phyloP scores from a whole-genome alignment of 2,329 filamentous ascomycete genomes.

The Calonectria montana region DNA sequence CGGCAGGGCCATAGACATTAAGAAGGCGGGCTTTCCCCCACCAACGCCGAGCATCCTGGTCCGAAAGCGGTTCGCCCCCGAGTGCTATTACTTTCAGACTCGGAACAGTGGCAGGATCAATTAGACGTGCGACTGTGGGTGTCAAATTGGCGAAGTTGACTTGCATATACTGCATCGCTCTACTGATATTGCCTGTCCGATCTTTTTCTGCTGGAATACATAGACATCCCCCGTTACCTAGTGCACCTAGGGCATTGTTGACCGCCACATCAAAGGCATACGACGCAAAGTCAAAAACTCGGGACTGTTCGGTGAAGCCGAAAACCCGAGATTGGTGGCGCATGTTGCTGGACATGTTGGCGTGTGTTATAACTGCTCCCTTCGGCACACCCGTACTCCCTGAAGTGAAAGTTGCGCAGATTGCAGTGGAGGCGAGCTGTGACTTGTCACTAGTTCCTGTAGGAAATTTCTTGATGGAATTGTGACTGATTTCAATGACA shows the following conservation, averaged over 20 bases:
- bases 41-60: not conserved
- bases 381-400: constrained; percentile 13
- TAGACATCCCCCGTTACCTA: constrained; percentile 55
- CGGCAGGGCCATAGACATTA: not conserved
- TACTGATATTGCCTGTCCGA: constrained; percentile 57
- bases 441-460: not conserved
- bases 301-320: not conserved
- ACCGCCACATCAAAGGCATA: constrained; percentile 37
- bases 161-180: constrained; percentile 55
- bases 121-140: constrained; percentile 54
- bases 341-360: constrained; percentile 11
- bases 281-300: constrained; percentile 33
- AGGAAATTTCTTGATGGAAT: not conserved
- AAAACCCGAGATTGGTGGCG: constrained; percentile 2
- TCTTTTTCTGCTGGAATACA: constrained; percentile 65
- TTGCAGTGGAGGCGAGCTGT: not conserved
- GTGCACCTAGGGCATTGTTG: constrained; percentile 24
- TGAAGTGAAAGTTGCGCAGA: not conserved
- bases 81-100: not conserved
- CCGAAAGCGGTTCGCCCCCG: not conserved
- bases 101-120: not conserved
- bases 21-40: not conserved
- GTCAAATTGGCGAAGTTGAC: constrained; percentile 47
- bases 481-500: not conserved
- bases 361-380: constrained; percentile 25